Evolutionary conservation across 805 yeast species (phyloP).

Genomic region (Hanseniaspora lachancei): DNA sequence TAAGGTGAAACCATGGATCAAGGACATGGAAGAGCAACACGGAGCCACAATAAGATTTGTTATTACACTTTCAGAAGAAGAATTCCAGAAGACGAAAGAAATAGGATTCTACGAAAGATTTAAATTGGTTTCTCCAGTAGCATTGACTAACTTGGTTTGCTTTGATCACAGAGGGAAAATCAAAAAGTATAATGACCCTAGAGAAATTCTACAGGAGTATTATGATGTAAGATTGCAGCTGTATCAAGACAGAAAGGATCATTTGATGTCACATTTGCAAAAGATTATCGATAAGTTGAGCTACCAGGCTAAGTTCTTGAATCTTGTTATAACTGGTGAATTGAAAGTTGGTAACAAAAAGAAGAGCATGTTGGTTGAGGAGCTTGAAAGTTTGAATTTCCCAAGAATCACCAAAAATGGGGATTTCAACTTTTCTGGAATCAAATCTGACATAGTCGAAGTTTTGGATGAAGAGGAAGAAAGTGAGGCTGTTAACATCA

Average conservation of each 20-base stretch:
- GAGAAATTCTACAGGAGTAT: slow-evolving; percentile 72
- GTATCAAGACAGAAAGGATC: slow-evolving; percentile 84
- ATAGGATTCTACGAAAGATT: slow-evolving; percentile 78
- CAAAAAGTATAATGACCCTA: slow-evolving; percentile 61
- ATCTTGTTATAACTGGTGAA: slow-evolving; percentile 68
- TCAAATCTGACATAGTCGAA: slow-evolving; percentile 28
- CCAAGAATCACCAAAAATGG: slow-evolving; percentile 66
- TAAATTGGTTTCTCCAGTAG: slow-evolving; percentile 56
- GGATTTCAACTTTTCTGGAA: slow-evolving; percentile 36
- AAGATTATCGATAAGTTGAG: slow-evolving; percentile 62
- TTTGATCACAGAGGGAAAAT: slow-evolving; percentile 84
- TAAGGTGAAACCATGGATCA: slow-evolving; percentile 69
- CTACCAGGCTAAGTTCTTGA: slow-evolving; percentile 82
- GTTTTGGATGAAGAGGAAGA: slow-evolving; percentile 32
- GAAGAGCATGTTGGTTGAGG: slow-evolving; percentile 47
- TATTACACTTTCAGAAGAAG: slow-evolving; percentile 58
- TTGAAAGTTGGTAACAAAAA: slow-evolving; percentile 64
- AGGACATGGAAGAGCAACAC: slow-evolving; percentile 91
- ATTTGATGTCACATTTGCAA: slow-evolving; percentile 51
- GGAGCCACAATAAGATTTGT: slow-evolving; percentile 67
- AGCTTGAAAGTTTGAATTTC: slow-evolving; percentile 51
- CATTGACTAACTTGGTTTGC: slow-evolving; percentile 82
- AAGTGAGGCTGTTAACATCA: slow-evolving; percentile 25
- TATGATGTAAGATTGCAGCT: slow-evolving; percentile 75
- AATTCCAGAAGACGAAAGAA: slow-evolving; percentile 64